A percentile compares a stretch with the other conserved stretches of the same genome.
Conservation (phyloP, 2,329 filamentous ascomycete genomes). For the Tolypocladium guangdongense region DNA sequence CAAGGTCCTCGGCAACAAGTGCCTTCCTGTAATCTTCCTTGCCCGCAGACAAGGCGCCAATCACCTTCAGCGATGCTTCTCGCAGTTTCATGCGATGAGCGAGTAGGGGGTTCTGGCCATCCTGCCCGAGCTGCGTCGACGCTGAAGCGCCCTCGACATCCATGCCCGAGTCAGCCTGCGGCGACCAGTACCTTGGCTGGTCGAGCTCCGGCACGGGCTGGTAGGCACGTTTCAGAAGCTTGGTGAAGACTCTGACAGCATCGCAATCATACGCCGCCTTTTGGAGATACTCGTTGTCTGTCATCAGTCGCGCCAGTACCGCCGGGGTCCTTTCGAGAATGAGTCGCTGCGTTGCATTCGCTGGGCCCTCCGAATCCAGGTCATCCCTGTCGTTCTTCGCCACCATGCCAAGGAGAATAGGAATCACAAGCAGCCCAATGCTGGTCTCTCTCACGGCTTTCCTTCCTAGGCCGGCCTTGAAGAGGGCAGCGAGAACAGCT, state of each 20-base stretch:
- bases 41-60: slow-evolving; percentile 71
- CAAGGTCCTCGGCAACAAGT: slow-evolving; percentile 70
- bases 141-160: slow-evolving; percentile 21
- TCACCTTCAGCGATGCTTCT: slow-evolving; percentile 63
- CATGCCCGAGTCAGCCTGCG: slow-evolving; percentile 22
- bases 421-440: slow-evolving; percentile 57
- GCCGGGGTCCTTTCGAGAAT: slow-evolving; percentile 63
- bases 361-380: slow-evolving; percentile 22
- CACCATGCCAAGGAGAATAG: slow-evolving; percentile 57
- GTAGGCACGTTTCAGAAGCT: slow-evolving; percentile 40
- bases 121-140: slow-evolving; percentile 42
- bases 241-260: slow-evolving; percentile 34
- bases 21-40: slow-evolving; percentile 77
- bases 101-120: slow-evolving; percentile 48
- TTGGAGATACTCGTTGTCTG: slow-evolving; percentile 69
- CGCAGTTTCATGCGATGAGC: slow-evolving; percentile 66
- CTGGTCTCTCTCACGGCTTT: slow-evolving; percentile 49
- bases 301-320: slow-evolving; percentile 67
- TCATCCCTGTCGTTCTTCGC: slow-evolving; percentile 32
- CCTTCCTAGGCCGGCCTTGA: slow-evolving; percentile 54
- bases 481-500: slow-evolving; percentile 57
- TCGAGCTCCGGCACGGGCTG: slow-evolving; percentile 26
- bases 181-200: slow-evolving; percentile 27
- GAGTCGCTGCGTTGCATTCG: slow-evolving; percentile 21
- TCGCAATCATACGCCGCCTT: slow-evolving; percentile 64